Evolutionary conservation across 805 yeast species (phyloP).

Genomic region (Blastobotrys parvus): DNA sequence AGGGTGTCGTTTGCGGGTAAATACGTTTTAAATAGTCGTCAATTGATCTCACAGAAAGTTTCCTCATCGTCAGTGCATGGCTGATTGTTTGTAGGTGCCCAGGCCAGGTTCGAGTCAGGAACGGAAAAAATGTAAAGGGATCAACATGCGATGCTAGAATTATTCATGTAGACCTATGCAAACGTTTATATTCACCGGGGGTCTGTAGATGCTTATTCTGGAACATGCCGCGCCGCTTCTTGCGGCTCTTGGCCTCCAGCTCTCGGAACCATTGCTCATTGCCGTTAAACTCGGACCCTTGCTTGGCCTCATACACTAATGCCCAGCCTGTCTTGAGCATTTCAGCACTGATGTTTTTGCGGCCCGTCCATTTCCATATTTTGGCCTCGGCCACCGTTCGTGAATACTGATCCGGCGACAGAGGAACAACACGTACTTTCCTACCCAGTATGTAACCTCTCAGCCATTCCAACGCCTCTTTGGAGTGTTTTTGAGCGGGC

Average conservation of each 20-base stretch:
- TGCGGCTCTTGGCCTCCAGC: conserved; percentile 55
- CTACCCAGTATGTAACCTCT: conserved; percentile 55
- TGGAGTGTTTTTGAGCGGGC: conserved; percentile 80
- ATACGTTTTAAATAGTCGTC: too few species aligned
- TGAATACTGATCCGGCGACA: conserved; percentile 79
- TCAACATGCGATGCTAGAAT: conserved; percentile 75
- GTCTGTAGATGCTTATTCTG: conserved; percentile 43
- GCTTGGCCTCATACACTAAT: conserved; percentile 76
- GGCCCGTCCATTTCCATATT: conserved; percentile 55
- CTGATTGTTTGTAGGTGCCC: conserved; percentile 74
- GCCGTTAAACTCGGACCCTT: conserved; percentile 81
- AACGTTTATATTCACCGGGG: conserved; percentile 68
- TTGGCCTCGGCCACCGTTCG: conserved; percentile 75
- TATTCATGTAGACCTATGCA: too few species aligned
- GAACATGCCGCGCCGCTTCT: conserved; percentile 62
- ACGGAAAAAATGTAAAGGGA: conserved; percentile 72
- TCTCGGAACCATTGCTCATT: conserved; percentile 49
- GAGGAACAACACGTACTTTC: conserved; percentile 66
- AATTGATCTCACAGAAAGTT: too few species aligned
- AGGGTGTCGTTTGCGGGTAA: too few species aligned
- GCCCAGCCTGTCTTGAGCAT: conserved; percentile 82
- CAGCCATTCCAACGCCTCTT: conserved; percentile 79
- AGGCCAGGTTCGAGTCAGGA: conserved; percentile 94
- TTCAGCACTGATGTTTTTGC: conserved; percentile 74
- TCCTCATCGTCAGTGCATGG: conserved; percentile 58